Percentiles rank a stretch among this genome's conserved stretches.
Conservation (phyloP, 2,329 filamentous ascomycete genomes). For the Cercospora brassicicola region DNA sequence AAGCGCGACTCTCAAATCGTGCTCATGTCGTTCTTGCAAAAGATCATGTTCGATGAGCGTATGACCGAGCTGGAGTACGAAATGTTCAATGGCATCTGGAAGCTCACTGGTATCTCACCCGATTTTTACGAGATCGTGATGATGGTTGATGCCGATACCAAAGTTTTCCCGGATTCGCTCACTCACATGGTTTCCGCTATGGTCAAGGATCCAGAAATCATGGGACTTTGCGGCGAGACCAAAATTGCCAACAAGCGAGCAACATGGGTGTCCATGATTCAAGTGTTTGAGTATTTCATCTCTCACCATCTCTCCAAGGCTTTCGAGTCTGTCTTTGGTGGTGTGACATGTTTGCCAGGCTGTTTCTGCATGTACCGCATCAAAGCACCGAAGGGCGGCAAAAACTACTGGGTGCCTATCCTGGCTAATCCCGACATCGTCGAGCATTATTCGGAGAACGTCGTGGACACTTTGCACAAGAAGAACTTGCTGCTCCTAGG, state of each 20-base stretch:
- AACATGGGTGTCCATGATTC: slow-evolving; percentile 95
- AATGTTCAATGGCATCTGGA: slow-evolving; percentile 99
- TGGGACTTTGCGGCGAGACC: slow-evolving; percentile 97
- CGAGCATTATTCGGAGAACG: slow-evolving; percentile 98
- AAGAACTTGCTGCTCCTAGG: slow-evolving; percentile 91
- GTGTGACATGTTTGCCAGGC: slow-evolving; percentile 95
- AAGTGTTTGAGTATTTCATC: slow-evolving; percentile 99
- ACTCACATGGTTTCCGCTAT: slow-evolving; percentile 99
- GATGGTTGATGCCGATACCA: slow-evolving; percentile 99
- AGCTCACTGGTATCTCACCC: slow-evolving; percentile 95
- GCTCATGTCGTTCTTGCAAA: slow-evolving; percentile 98
- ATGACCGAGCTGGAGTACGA: slow-evolving; percentile 99
- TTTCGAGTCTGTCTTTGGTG: slow-evolving; percentile 97
- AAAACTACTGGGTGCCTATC: slow-evolving; percentile 99
- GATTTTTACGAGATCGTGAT: slow-evolving; percentile 98
- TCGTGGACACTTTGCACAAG: slow-evolving; percentile 96
- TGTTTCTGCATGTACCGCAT: slow-evolving; percentile 99
- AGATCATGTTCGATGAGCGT: slow-evolving; percentile 99
- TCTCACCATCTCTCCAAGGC: slow-evolving; percentile 96
- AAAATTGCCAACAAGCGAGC: slow-evolving; percentile 98
- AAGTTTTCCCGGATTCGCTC: slow-evolving; percentile 96
- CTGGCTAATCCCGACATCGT: slow-evolving; percentile 97
- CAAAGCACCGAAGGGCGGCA: slow-evolving; percentile 95
- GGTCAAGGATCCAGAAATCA: slow-evolving; percentile 98
- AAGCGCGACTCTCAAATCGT: slow-evolving; percentile 99